Conservation (phyloP, 768 basidiomycete species). For the Tubosaeta brunneosetosa region DNA sequence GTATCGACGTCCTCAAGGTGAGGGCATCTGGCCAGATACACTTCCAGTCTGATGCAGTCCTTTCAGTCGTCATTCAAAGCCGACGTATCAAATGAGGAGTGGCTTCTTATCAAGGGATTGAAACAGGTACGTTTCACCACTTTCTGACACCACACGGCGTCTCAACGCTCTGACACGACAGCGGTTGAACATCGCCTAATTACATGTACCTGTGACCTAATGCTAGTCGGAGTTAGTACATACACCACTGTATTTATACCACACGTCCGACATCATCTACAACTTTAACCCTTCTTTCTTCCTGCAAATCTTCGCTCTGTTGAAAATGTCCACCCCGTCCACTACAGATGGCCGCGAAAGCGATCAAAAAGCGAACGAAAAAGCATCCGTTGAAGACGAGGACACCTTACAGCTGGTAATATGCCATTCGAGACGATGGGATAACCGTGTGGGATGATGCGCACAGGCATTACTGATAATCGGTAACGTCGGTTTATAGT, state of each 20-base stretch:
- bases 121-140: constrained; percentile 51
- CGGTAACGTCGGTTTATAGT: constrained; percentile 73
- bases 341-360: constrained; percentile 10
- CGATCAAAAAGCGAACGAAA: constrained; percentile 22
- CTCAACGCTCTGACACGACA: constrained; percentile 13
- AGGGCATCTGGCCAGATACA: not conserved
- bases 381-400: constrained; percentile 31
- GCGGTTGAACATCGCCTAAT: constrained; percentile 37
- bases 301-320: not conserved
- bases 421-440: constrained; percentile 22
- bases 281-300: not conserved
- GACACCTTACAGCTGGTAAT: constrained; percentile 61
- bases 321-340: constrained; percentile 21
- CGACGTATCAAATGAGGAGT: constrained; percentile 88
- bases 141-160: not conserved
- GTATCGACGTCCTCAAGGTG: constrained; percentile 95
- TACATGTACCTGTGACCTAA: not conserved
- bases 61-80: constrained; percentile 76
- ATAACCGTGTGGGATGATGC: constrained; percentile 30
- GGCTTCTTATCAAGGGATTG: constrained; percentile 85
- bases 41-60: constrained; percentile 6
- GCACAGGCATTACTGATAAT: constrained; percentile 36
- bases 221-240: constrained; percentile 21
- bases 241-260: constrained; percentile 31
- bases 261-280: constrained; percentile 2